A percentile compares a stretch with the other conserved stretches of the same genome.
Evolutionary conservation across 129 eudicot genomes (phyloP).

Genomic region (Calendula officinalis): DNA sequence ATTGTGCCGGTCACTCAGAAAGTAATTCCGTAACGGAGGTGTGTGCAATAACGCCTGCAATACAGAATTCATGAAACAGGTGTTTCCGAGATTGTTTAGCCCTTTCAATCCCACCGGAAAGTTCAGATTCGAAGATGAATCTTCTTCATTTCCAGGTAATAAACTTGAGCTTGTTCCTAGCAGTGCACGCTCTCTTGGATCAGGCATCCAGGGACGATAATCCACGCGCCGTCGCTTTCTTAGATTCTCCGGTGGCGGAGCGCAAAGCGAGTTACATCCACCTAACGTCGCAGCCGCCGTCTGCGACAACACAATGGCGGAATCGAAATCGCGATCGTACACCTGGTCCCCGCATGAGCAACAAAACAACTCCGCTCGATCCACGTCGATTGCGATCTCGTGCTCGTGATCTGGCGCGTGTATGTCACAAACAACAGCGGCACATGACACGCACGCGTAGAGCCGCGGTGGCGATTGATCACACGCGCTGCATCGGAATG

Average conservation of each 20-base stretch:
- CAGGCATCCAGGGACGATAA: constrained; percentile 65
- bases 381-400: constrained; percentile 60
- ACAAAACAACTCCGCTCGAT: constrained; percentile 81
- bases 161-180: constrained; percentile 42
- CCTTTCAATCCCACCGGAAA: constrained; percentile 79
- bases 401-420: constrained; percentile 71
- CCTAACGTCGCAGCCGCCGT: constrained; percentile 39
- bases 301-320: constrained; percentile 46
- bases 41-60: constrained; percentile 92
- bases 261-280: constrained; percentile 28
- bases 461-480: constrained; percentile 40
- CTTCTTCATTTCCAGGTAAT: constrained; percentile 13
- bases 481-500: constrained; percentile 43
- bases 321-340: constrained; percentile 72
- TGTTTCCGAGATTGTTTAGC: constrained; percentile 73
- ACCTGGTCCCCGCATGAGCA: constrained; percentile 69
- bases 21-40: constrained; percentile 80
- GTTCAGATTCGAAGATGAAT: constrained; percentile 5
- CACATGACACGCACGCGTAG: constrained; percentile 60
- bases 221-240: constrained; percentile 80
- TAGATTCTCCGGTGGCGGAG: constrained; percentile 44
- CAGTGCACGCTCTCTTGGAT: constrained; percentile 35
- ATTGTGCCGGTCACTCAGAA: constrained; percentile 75
- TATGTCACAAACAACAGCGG: constrained; percentile 41
- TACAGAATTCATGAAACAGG: constrained; percentile 94